Percentiles rank a stretch among this genome's conserved stretches.
Evolutionary conservation across 1,284 basidiomycete genomes (phyloP).

Genomic region (Marasmius tenuissimus): DNA sequence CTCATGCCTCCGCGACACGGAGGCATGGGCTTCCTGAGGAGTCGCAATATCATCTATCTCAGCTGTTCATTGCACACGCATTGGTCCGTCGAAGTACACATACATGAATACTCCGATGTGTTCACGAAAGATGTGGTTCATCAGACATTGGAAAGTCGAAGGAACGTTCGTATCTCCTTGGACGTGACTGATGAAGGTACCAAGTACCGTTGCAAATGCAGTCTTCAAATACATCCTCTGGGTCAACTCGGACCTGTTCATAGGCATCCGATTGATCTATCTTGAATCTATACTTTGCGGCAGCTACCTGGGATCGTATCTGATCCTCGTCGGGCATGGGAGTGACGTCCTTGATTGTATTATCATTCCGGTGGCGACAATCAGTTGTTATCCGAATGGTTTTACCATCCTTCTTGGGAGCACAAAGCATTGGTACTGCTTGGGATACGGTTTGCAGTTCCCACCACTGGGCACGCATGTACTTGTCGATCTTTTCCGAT

Average conservation of each 20-base stretch:
- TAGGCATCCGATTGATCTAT: conserved; percentile 34
- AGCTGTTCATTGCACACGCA: no score
- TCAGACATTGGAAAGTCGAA: conserved; percentile 21
- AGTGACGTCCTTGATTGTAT: conserved; percentile 34
- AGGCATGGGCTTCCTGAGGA: no score
- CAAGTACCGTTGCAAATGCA: conserved; percentile 21
- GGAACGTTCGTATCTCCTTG: conserved; percentile 31
- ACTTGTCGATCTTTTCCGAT: conserved; percentile 26
- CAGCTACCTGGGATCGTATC: conserved; percentile 28
- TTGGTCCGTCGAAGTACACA: conserved; percentile 36
- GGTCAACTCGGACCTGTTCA: conserved; percentile 20
- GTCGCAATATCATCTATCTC: no score
- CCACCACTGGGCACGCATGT: conserved; percentile 32
- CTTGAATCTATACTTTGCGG: conserved; percentile 24
- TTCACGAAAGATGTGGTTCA: conserved; percentile 24
- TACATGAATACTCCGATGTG: conserved; percentile 24
- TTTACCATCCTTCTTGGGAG: conserved; percentile 30
- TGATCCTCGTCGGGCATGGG: conserved; percentile 37
- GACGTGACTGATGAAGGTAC: conserved; percentile 25
- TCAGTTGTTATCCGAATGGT: conserved; percentile 33
- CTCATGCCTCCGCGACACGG: no score
- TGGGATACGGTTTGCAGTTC: conserved; percentile 13
- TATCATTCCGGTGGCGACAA: conserved; percentile 31
- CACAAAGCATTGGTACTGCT: conserved; percentile 33
- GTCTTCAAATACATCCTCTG: conserved; percentile 3